A percentile compares a stretch with the other conserved stretches of the same genome.
Evolutionary conservation across 2,329 filamentous ascomycete genomes (phyloP).

Genomic region (Colletotrichum destructivum): DNA sequence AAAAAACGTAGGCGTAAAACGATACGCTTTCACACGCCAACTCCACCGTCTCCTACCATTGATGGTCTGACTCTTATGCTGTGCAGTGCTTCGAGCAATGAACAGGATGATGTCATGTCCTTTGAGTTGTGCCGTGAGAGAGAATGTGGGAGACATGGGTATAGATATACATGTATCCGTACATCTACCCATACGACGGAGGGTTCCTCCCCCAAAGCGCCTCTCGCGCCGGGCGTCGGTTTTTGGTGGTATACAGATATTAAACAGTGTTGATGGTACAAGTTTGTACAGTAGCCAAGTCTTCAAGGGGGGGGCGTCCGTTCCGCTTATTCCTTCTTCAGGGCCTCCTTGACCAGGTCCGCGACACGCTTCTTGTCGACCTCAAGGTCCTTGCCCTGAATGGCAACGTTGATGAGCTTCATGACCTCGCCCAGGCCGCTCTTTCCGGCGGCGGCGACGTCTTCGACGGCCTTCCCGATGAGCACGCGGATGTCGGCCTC

Average conservation of each 20-base stretch:
- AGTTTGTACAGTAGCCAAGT: slow-evolving; percentile 9
- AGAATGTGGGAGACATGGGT: neutral
- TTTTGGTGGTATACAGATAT: slow-evolving; percentile 8
- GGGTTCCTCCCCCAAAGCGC: neutral
- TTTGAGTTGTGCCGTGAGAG: neutral
- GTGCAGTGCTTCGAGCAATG: neutral
- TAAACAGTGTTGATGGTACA: slow-evolving; percentile 18
- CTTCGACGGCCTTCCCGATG: slow-evolving; percentile 67
- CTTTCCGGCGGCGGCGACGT: slow-evolving; percentile 66
- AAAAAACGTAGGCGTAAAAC: neutral
- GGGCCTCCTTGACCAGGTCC: slow-evolving; percentile 71
- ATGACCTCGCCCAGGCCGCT: slow-evolving; percentile 72
- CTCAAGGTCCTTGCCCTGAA: slow-evolving; percentile 77
- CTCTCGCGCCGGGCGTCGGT: neutral
- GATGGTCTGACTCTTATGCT: neutral
- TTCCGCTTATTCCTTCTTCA: slow-evolving; percentile 24
- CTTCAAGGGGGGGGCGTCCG: neutral
- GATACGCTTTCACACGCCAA: slow-evolving; percentile 22
- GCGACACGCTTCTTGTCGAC: slow-evolving; percentile 75
- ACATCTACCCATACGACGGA: neutral
- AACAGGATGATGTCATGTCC: neutral
- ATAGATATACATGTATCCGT: too few relatives aligned
- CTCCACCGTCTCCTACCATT: neutral
- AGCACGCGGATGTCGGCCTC: slow-evolving; percentile 71
- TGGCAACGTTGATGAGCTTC: slow-evolving; percentile 69